phyloP scores from a whole-genome alignment of 176 grass and related monocot genomes.

The Oropetium thomaeum region DNA sequence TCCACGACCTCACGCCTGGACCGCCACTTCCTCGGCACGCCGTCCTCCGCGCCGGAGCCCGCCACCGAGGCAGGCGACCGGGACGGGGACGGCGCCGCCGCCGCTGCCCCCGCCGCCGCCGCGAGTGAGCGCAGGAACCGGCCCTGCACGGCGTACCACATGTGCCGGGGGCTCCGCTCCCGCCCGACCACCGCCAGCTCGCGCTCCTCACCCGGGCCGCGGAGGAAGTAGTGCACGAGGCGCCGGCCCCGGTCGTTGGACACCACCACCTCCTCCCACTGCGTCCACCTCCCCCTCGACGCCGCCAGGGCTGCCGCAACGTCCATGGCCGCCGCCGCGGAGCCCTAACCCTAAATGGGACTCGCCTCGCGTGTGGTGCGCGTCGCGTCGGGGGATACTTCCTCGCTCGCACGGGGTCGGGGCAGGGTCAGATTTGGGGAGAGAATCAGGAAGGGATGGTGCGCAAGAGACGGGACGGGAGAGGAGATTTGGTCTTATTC shows the following conservation, averaged over 20 bases:
- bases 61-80: slow-evolving; percentile 32
- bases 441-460: slow-evolving; percentile 10
- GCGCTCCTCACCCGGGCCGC: slow-evolving; percentile 38
- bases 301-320: slow-evolving; percentile 28
- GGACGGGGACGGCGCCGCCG: slow-evolving; percentile 25
- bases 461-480: not conserved
- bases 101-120: slow-evolving; percentile 13
- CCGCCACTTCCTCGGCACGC: slow-evolving; percentile 57
- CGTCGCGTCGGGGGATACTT: slow-evolving; percentile 1
- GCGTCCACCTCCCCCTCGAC: slow-evolving; percentile 47
- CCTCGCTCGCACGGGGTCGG: slow-evolving; percentile 15
- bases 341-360: slow-evolving; percentile 60
- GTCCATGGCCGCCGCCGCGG: slow-evolving; percentile 40
- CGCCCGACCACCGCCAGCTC: slow-evolving; percentile 83
- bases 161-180: slow-evolving; percentile 90
- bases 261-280: slow-evolving; percentile 93
- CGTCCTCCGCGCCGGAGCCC: not conserved
- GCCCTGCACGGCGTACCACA: slow-evolving; percentile 71
- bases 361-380: slow-evolving; percentile 19
- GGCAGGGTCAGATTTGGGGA: slow-evolving; percentile 36
- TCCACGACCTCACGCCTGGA: slow-evolving; percentile 90
- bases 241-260: slow-evolving; percentile 82
- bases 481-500: not conserved
- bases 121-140: slow-evolving; percentile 51
- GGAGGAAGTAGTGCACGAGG: slow-evolving; percentile 93